Conservation (phyloP, 192 early-diverging fungal genomes). For the Funneliformis geosporum region DNA sequence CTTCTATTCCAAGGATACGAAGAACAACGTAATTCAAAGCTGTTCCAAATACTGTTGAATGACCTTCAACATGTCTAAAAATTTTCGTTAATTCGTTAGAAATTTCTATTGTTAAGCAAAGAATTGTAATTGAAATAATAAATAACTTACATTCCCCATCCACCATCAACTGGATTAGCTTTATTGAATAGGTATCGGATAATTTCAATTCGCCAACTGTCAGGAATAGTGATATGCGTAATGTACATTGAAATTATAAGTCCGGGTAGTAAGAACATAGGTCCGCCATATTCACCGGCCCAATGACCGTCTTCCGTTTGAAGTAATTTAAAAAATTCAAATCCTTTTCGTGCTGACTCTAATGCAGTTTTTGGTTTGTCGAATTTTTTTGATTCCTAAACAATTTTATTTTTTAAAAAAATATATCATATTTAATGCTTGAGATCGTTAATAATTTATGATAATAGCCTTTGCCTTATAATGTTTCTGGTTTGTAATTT, state of each 20-base stretch:
- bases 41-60: constrained; percentile 95
- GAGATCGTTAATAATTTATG: background rate
- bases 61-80: constrained; percentile 82
- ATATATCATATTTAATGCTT: background rate
- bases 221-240: constrained; percentile 66
- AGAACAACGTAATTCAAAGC: constrained; percentile 91
- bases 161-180: constrained; percentile 85
- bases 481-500: too few species aligned
- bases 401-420: constrained; percentile 49
- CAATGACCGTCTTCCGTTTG: constrained; percentile 95
- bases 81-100: background rate
- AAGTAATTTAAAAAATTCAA: constrained; percentile 81
- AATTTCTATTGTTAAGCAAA: background rate
- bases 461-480: too few species aligned
- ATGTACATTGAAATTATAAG: constrained; percentile 88
- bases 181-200: constrained; percentile 83
- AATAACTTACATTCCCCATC: constrained; percentile 86
- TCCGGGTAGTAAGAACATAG: constrained; percentile 95
- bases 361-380: constrained; percentile 66
- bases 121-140: constrained; percentile 10
- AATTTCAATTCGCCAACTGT: constrained; percentile 73
- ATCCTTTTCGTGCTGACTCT: constrained; percentile 88
- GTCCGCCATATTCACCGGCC: constrained; percentile 95
- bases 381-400: constrained; percentile 41
- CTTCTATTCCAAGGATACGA: constrained; percentile 81